These are phyloP conservation scores for Boletus tomentosulus DNA, from an alignment of 768 basidiomycete species.

Conservation along the genomic window DNA sequence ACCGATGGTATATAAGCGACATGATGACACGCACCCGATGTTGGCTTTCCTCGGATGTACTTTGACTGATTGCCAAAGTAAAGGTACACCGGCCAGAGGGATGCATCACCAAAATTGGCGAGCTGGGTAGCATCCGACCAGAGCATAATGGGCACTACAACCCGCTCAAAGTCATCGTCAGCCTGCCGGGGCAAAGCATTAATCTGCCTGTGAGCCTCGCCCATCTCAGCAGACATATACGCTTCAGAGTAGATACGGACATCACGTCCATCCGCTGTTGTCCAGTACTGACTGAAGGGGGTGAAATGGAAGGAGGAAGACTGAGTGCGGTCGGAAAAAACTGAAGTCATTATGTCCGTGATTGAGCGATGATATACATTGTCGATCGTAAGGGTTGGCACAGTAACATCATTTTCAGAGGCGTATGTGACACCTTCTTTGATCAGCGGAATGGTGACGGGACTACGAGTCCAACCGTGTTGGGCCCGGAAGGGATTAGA, in stretches of 20 bases:
- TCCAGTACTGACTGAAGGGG: slow-evolving; percentile 3
- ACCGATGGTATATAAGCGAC: slow-evolving; percentile 12
- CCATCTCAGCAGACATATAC: background rate
- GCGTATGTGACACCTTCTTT: slow-evolving; percentile 1
- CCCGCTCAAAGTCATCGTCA: slow-evolving; percentile 1
- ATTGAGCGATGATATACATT: background rate
- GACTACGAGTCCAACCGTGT: slow-evolving; percentile 4
- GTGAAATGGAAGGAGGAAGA: background rate
- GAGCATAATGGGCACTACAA: slow-evolving; percentile 14
- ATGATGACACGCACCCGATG: slow-evolving; percentile 10
- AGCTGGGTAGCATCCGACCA: slow-evolving; percentile 28
- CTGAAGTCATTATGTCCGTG: slow-evolving; percentile 1
- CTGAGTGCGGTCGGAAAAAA: background rate
- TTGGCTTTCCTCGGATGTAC: slow-evolving; percentile 9
- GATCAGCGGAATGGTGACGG: background rate
- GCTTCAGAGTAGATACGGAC: background rate
- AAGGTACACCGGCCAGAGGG: slow-evolving; percentile 26
- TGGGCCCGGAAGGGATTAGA: slow-evolving; percentile 6
- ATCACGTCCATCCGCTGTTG: background rate
- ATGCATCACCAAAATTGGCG: slow-evolving; percentile 25
- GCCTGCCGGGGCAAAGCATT: background rate
- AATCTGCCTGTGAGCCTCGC: background rate
- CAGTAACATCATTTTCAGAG: background rate
- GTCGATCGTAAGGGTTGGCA: background rate
- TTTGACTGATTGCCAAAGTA: slow-evolving; percentile 20